Conservation (phyloP, 352 stramenopile species). For the Pythium monospermum region DNA sequence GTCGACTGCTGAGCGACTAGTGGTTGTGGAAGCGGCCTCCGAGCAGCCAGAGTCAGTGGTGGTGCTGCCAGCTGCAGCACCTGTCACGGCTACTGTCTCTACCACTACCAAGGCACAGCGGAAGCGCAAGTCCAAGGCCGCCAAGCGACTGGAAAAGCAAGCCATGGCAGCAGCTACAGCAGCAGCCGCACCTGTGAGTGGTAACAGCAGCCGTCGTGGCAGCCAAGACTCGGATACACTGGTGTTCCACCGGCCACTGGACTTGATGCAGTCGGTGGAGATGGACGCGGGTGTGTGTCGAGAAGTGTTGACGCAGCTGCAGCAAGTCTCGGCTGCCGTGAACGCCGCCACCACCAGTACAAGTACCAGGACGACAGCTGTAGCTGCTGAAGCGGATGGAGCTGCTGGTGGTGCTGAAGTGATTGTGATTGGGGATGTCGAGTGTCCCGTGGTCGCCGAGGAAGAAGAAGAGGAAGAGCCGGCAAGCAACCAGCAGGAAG, state of each 20-base stretch:
- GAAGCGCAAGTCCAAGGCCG: slow-evolving; percentile 6
- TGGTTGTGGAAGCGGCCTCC: background rate
- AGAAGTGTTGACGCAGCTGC: slow-evolving; percentile 47
- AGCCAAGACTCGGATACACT: slow-evolving; percentile 10
- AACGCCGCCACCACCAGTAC: too few relatives aligned
- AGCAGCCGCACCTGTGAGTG: background rate
- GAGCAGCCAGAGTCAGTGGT: background rate
- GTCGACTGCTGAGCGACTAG: background rate
- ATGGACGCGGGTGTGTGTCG: slow-evolving; percentile 47
- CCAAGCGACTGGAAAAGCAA: background rate
- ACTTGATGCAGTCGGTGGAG: slow-evolving; percentile 27
- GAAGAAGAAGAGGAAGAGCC: background rate
- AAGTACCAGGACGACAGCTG: slow-evolving; percentile 4
- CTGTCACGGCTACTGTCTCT: background rate
- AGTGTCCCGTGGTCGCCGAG: slow-evolving; percentile 38
- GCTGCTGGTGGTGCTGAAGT: too few relatives aligned
- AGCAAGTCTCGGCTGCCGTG: slow-evolving; percentile 26
- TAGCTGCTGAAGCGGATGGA: background rate
- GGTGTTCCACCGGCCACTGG: slow-evolving; percentile 38
- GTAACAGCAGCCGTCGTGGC: slow-evolving; percentile 7
- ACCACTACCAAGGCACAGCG: slow-evolving; percentile 1
- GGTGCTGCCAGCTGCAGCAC: background rate
- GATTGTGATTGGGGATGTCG: slow-evolving; percentile 58
- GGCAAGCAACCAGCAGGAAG: slow-evolving; percentile 14
- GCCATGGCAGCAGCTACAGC: background rate